Conservation (phyloP, 192 early-diverging fungal species). For the Entrophospora sp. region DNA sequence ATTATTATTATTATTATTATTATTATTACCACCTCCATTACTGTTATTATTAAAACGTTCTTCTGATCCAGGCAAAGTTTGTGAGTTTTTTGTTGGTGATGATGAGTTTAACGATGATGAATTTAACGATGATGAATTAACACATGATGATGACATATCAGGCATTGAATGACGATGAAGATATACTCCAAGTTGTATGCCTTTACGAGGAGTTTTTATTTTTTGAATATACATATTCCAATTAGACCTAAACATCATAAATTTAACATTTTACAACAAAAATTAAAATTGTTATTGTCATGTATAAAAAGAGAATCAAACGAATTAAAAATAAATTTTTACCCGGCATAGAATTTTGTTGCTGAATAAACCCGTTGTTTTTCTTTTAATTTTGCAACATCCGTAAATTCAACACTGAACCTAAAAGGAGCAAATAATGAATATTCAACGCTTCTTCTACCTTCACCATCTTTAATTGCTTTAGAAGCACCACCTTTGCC, state of each 20-base stretch:
- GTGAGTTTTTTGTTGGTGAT: constrained; percentile 1
- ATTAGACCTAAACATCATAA: constrained; percentile 47
- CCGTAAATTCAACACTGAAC: constrained; percentile 40
- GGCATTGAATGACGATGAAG: constrained; percentile 39
- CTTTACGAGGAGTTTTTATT: constrained; percentile 30
- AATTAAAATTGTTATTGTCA: not conserved
- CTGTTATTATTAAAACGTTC: not conserved
- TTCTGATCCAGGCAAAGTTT: not conserved
- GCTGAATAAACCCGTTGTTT: constrained; percentile 33
- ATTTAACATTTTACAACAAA: no score
- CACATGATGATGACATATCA: not conserved
- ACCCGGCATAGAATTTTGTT: constrained; percentile 48
- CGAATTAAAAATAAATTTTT: not conserved
- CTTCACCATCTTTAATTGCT: constrained; percentile 21
- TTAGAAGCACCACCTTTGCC: constrained; percentile 18
- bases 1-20: no score
- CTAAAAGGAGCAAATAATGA: constrained; percentile 43
- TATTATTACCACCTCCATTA: no score
- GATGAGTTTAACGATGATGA: no score
- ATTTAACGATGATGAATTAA: not conserved
- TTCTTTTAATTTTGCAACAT: constrained; percentile 30
- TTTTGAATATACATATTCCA: constrained; percentile 55
- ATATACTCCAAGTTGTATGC: constrained; percentile 40
- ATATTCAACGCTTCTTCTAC: constrained; percentile 21
- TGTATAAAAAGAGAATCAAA: not conserved